These are phyloP conservation scores for Celoporthe dispersa DNA, from an alignment of 2,329 filamentous ascomycete species.

Conservation along the genomic window DNA sequence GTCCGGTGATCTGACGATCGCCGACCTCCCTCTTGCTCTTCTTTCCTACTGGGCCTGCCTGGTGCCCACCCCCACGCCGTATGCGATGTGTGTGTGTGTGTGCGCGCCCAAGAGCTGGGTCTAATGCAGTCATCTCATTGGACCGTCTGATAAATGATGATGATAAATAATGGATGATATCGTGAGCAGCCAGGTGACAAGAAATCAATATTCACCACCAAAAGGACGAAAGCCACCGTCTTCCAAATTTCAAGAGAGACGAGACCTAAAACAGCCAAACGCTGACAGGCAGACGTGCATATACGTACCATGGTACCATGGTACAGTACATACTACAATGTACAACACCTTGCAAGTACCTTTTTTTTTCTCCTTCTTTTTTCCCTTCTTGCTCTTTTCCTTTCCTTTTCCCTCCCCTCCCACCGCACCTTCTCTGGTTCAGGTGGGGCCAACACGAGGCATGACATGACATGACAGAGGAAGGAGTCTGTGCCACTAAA, in stretches of 20 bases:
- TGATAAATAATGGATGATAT: slow-evolving; percentile 1
- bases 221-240: neutral
- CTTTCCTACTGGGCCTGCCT: neutral
- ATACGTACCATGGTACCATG: neutral
- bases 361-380: no score
- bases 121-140: neutral
- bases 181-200: slow-evolving; percentile 5
- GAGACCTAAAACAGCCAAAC: neutral
- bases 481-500: neutral
- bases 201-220: neutral
- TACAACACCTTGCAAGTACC: neutral
- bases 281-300: neutral
- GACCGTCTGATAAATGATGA: neutral
- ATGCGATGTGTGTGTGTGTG: neutral
- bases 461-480: slow-evolving; percentile 2
- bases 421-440: neutral
- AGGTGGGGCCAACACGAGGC: neutral
- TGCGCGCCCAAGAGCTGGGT: neutral
- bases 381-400: neutral
- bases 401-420: no score
- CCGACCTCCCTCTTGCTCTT: slow-evolving; percentile 6
- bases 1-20: slow-evolving; percentile 13
- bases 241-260: no score
- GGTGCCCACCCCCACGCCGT: slow-evolving; percentile 5
- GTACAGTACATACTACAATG: neutral